These are phyloP conservation scores for Neofusicoccum sp. DNA, from an alignment of 2,329 filamentous ascomycete species.

Conservation along the genomic window DNA sequence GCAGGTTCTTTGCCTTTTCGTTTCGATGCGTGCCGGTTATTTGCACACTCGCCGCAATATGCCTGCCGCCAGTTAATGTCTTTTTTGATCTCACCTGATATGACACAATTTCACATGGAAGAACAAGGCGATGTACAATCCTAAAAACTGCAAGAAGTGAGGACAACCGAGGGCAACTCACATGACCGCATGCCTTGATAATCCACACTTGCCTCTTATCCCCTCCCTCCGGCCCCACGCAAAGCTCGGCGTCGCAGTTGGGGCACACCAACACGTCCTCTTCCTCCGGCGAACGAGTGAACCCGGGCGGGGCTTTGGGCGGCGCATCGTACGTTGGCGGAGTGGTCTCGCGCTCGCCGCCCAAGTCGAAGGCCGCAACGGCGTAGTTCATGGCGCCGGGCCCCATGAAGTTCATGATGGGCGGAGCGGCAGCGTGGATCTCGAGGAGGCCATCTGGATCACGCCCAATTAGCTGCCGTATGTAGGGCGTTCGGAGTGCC, in stretches of 20 bases:
- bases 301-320: constrained; percentile 67
- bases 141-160: background rate
- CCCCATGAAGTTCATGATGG: background rate
- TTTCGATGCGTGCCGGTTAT: constrained; percentile 34
- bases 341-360: constrained; percentile 29
- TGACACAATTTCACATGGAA: too few species aligned
- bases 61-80: constrained; percentile 37
- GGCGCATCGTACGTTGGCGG: constrained; percentile 61
- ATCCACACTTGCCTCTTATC: constrained; percentile 88
- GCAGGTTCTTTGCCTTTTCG: constrained; percentile 39
- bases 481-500: background rate
- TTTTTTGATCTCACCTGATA: too few species aligned
- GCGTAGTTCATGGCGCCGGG: constrained; percentile 38
- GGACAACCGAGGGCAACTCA: constrained; percentile 57
- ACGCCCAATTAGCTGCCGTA: constrained; percentile 9
- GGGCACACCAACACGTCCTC: constrained; percentile 78
- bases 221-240: constrained; percentile 62
- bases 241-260: constrained; percentile 80
- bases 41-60: constrained; percentile 54
- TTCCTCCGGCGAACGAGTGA: constrained; percentile 72
- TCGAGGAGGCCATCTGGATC: constrained; percentile 10
- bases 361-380: constrained; percentile 45
- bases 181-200: constrained; percentile 86
- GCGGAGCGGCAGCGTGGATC: background rate
- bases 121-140: too few species aligned